Percentiles rank a stretch among this genome's conserved stretches.
These are phyloP conservation scores for Penicillium cinerascens DNA, from an alignment of 495 filamentous ascomycete genomes.

Conservation along the genomic window DNA sequence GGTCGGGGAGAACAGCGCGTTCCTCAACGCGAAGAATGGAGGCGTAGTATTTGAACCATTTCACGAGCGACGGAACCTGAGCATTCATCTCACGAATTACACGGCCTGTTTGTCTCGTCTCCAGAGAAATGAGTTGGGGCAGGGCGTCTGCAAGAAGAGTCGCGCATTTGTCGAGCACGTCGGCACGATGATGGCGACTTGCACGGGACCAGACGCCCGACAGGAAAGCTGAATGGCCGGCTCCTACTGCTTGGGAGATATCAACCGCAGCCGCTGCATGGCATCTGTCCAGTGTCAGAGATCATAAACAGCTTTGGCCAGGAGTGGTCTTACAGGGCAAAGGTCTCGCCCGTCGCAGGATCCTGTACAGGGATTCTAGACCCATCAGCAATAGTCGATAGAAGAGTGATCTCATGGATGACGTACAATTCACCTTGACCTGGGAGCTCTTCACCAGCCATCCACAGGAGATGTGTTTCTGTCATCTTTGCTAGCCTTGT, in stretches of 20 bases:
- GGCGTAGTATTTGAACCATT: slow-evolving; percentile 65
- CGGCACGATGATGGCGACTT: slow-evolving; percentile 49
- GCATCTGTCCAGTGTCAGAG: slow-evolving; percentile 12
- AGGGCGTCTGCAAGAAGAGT: slow-evolving; percentile 46
- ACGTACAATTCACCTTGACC: neutral
- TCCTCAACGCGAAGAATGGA: slow-evolving; percentile 57
- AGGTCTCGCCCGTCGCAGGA: slow-evolving; percentile 20
- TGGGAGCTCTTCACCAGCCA: neutral
- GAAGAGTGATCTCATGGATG: neutral
- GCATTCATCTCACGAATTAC: slow-evolving; percentile 63
- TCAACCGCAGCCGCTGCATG: slow-evolving; percentile 48
- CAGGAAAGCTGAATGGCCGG: slow-evolving; percentile 49
- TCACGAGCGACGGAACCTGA: slow-evolving; percentile 57
- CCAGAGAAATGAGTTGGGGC: slow-evolving; percentile 50
- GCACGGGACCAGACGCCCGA: slow-evolving; percentile 57
- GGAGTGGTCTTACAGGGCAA: slow-evolving; percentile 14
- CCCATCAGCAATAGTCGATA: neutral
- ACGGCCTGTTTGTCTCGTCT: slow-evolving; percentile 60
- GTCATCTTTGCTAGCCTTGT: neutral
- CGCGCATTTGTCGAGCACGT: slow-evolving; percentile 55
- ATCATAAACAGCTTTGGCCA: neutral
- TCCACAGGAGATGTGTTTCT: neutral
- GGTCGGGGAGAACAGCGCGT: slow-evolving; percentile 57
- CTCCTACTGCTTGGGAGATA: slow-evolving; percentile 41
- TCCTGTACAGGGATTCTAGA: neutral